phyloP scores from a whole-genome alignment of 2,329 filamentous ascomycete species.

The Herpotrichia juniperi region DNA sequence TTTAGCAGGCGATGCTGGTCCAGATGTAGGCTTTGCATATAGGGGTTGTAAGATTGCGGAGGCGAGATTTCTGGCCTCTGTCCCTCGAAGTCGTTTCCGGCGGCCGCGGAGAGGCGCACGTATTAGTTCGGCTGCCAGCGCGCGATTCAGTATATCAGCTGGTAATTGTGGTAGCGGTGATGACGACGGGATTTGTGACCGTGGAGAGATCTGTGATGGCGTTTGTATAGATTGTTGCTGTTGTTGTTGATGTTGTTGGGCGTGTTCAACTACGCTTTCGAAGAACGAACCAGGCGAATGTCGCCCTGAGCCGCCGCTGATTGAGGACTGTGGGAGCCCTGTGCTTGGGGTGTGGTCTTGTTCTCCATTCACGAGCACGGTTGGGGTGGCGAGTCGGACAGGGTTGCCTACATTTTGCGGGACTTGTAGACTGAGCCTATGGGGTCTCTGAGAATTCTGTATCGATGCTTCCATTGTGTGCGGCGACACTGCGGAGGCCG shows the following conservation, averaged over 20 bases:
- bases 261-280: slow-evolving; percentile 18
- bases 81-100: slow-evolving; percentile 49
- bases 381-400: slow-evolving; percentile 67
- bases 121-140: slow-evolving; percentile 54
- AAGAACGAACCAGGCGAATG: slow-evolving; percentile 25
- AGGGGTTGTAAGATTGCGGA: slow-evolving; percentile 49
- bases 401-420: slow-evolving; percentile 65
- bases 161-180: slow-evolving; percentile 28
- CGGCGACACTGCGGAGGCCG: slow-evolving; percentile 44
- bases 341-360: slow-evolving; percentile 33
- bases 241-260: slow-evolving; percentile 26
- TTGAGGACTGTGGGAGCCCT: slow-evolving; percentile 28
- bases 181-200: slow-evolving; percentile 13
- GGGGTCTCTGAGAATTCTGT: slow-evolving; percentile 48
- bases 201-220: slow-evolving; percentile 35
- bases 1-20: slow-evolving; percentile 29
- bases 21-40: slow-evolving; percentile 34
- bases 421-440: slow-evolving; percentile 66
- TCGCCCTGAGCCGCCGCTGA: slow-evolving; percentile 25
- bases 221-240: slow-evolving; percentile 25
- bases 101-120: slow-evolving; percentile 52
- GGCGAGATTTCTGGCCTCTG: slow-evolving; percentile 55
- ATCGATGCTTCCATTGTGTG: slow-evolving; percentile 28
- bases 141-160: slow-evolving; percentile 52
- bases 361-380: slow-evolving; percentile 61